Evolutionary conservation across 176 grass and related monocot genomes (phyloP), one percentile per base, ranked within the genome.

Genomic region (Chrysopogon serrulatus): DNA sequence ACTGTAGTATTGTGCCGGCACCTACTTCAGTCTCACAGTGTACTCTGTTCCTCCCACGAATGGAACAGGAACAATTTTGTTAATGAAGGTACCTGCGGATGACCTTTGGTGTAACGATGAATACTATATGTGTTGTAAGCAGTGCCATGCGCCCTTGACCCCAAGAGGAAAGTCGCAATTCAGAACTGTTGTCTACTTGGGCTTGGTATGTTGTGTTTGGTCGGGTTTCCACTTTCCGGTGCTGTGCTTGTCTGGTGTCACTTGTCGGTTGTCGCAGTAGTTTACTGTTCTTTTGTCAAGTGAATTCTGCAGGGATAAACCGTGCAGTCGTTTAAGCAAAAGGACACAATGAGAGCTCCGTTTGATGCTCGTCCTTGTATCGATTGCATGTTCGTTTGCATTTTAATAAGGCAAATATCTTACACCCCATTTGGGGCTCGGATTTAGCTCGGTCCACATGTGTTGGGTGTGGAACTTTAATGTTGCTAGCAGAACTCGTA

Each of bases 31-130:
- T 60, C 42, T 72, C 45, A 24, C 5, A 26, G 4, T 74, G 68
- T 83, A 72, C 23, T 62, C 17, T 66, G 28, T 82, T 40, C 62
- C 45, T 74, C 45, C 56, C 47, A 26, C 16, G 24, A 54, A 36
- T 82, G 56, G 73, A 68, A 37, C 28, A 45, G 78, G 27, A 8
- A 73, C 57, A 74, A 61, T 74, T 90, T 90, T 90, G 73, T 45
- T 71, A 43, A 57, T 43, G 32, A 42, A 77, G 64, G 24, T 86
- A 43, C 71, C 31, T 61, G 65, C 18, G 33, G 61, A 82, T 69
- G 56, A 33, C 2, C 40, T 83, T 27, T 24, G 41, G 5, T 88
- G 76, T 73, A 44, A 56, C 40, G 19, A 69, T 83, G 30, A 24
- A 53, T 21, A 23, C 19, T 23, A 37, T 23, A 37, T 49, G 43